These are phyloP conservation scores for Penicillium concentricum DNA, from an alignment of 2,329 filamentous ascomycete genomes.

Conservation along the genomic window DNA sequence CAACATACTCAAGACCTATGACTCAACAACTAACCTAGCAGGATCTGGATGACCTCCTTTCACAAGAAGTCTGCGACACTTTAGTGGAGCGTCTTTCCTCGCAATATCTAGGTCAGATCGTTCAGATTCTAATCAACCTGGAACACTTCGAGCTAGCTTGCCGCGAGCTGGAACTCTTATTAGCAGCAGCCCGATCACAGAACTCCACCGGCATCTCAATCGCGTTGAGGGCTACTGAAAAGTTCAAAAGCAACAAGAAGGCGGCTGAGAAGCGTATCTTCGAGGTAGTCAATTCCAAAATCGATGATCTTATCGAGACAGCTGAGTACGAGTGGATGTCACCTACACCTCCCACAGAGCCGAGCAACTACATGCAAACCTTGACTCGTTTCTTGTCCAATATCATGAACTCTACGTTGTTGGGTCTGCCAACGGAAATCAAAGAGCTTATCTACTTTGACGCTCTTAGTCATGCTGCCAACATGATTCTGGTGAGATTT, in stretches of 20 bases:
- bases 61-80: constrained; percentile 84
- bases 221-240: constrained; percentile 75
- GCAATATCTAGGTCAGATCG: constrained; percentile 95
- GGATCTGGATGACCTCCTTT: constrained; percentile 93
- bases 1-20: not conserved
- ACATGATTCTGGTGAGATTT: constrained; percentile 69
- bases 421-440: constrained; percentile 91
- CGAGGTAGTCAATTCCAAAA: constrained; percentile 97
- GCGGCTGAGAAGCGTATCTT: constrained; percentile 97
- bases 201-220: constrained; percentile 75
- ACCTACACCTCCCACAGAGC: constrained; percentile 63
- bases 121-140: constrained; percentile 95
- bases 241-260: constrained; percentile 89
- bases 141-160: constrained; percentile 97
- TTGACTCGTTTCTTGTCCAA: constrained; percentile 89
- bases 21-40: constrained; percentile 36
- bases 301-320: constrained; percentile 94
- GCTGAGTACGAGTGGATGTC: constrained; percentile 92
- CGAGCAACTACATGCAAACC: constrained; percentile 93
- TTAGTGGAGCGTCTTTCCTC: constrained; percentile 84
- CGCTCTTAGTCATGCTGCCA: constrained; percentile 84
- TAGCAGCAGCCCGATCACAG: constrained; percentile 81
- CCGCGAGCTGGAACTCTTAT: constrained; percentile 78
- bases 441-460: constrained; percentile 98
- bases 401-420: constrained; percentile 92